Conservation (phyloP, 345 rosid genomes). For the Brassica cretica region DNA sequence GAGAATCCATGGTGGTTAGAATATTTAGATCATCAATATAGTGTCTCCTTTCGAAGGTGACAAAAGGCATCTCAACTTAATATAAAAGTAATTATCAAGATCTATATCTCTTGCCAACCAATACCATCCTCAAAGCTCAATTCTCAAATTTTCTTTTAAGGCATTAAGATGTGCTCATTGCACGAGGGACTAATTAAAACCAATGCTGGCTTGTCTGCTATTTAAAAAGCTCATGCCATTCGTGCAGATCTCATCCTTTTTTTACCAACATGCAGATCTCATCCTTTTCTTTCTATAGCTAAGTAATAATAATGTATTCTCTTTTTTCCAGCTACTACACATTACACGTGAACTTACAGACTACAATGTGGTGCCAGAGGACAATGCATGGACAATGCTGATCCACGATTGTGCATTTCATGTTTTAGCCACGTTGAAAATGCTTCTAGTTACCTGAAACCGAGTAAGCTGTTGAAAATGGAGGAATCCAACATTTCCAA, state of each 20-base stretch:
- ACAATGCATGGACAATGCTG: conserved; percentile 2
- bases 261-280: conserved; percentile 9
- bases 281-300: not conserved
- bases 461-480: not conserved
- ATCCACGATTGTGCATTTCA: not conserved
- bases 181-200: conserved; percentile 7
- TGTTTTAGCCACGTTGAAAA: conserved; percentile 4
- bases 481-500: not conserved
- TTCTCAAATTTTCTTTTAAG: conserved; percentile 3
- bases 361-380: not conserved
- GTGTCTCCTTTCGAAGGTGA: not conserved
- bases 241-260: conserved; percentile 21
- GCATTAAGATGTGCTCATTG: conserved; percentile 18
- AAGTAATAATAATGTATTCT: not conserved
- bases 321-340: not conserved
- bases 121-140: not conserved
- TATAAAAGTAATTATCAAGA: not conserved
- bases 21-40: not conserved
- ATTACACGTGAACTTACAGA: not conserved
- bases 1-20: not conserved
- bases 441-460: not conserved
- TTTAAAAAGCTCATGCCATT: conserved; percentile 14
- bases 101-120: conserved; percentile 11
- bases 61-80: conserved; percentile 15
- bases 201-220: conserved; percentile 22